Percentiles rank a stretch among this genome's conserved stretches.
phyloP scores from a whole-genome alignment of 805 yeast genomes.

The Hanseniaspora meyeri region DNA sequence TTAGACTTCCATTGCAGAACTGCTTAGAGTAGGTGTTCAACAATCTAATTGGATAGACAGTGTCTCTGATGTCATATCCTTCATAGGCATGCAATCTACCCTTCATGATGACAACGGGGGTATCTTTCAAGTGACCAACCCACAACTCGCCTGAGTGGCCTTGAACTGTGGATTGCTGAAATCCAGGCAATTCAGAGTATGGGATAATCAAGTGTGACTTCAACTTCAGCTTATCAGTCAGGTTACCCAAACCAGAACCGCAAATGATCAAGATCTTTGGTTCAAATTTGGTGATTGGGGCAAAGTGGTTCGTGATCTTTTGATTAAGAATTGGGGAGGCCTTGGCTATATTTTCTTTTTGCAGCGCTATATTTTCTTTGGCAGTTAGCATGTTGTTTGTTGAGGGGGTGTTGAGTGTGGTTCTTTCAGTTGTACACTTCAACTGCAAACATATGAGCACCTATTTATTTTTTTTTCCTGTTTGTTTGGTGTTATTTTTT shows the following conservation, averaged over 20 bases:
- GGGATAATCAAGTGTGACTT: conserved; percentile 39
- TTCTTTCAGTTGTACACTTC: no score
- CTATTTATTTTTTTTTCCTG: no score
- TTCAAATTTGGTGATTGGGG: conserved; percentile 8
- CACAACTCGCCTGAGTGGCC: conserved; percentile 82
- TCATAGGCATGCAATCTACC: conserved; percentile 90
- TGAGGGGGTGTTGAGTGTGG: neutral
- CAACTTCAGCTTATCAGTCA: conserved; percentile 39
- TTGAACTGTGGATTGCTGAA: conserved; percentile 66
- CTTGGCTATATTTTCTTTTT: conserved; percentile 3
- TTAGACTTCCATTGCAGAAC: conserved; percentile 24
- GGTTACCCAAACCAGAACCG: conserved; percentile 90
- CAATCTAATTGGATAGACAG: conserved; percentile 76
- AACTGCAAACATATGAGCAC: no score
- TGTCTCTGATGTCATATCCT: conserved; percentile 70
- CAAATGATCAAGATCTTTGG: conserved; percentile 75
- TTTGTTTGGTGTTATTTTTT: no score
- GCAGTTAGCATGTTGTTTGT: neutral
- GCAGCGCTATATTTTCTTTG: conserved; percentile 3
- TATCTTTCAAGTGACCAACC: conserved; percentile 60
- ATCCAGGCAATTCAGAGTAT: conserved; percentile 67
- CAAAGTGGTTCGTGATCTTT: conserved; percentile 7
- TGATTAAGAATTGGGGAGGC: conserved; percentile 2
- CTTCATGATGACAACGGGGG: conserved; percentile 83
- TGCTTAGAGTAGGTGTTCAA: conserved; percentile 44